Conservation (phyloP, 2,329 filamentous ascomycete species). For the Hymenoscyphus fraxineus region DNA sequence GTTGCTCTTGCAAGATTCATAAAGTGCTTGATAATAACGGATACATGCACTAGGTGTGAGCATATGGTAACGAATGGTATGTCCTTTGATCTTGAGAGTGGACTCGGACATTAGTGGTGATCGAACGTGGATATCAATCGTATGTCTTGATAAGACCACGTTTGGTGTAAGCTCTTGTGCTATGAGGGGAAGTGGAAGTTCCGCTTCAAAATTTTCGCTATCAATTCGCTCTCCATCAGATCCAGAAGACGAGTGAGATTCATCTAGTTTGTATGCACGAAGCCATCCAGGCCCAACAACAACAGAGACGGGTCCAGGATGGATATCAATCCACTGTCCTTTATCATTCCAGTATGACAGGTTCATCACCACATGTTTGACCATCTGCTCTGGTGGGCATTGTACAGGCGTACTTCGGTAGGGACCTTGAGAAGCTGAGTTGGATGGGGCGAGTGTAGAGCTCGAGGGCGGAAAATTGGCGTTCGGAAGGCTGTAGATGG, state of each 20-base stretch:
- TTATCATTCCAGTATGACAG: conserved; percentile 61
- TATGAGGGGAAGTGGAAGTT: conserved; percentile 47
- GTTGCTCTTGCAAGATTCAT: conserved; percentile 86
- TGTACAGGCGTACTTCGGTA: conserved; percentile 50
- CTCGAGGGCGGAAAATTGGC: conserved; percentile 59
- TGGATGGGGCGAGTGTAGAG: conserved; percentile 61
- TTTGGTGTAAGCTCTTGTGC: conserved; percentile 86
- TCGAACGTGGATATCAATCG: conserved; percentile 88
- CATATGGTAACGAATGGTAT: conserved; percentile 77
- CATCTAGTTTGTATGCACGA: conserved; percentile 48
- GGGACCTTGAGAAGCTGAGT: conserved; percentile 75
- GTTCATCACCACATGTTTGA: conserved; percentile 47
- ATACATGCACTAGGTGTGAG: conserved; percentile 73
- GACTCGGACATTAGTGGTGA: conserved; percentile 76
- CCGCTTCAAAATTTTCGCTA: conserved; percentile 27
- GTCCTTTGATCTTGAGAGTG: conserved; percentile 61
- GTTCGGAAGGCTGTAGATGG: conserved; percentile 28
- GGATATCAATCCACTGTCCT: conserved; percentile 58
- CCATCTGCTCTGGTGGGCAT: conserved; percentile 38
- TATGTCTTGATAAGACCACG: conserved; percentile 86
- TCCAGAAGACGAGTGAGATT: conserved; percentile 38
- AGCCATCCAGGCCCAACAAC: conserved; percentile 56
- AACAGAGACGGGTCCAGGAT: conserved; percentile 49
- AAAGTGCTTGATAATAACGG: conserved; percentile 79
- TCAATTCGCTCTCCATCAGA: conserved; percentile 31